Evolutionary conservation across 106 monocot species (phyloP).

Genomic region (Apostasia ramifera): DNA sequence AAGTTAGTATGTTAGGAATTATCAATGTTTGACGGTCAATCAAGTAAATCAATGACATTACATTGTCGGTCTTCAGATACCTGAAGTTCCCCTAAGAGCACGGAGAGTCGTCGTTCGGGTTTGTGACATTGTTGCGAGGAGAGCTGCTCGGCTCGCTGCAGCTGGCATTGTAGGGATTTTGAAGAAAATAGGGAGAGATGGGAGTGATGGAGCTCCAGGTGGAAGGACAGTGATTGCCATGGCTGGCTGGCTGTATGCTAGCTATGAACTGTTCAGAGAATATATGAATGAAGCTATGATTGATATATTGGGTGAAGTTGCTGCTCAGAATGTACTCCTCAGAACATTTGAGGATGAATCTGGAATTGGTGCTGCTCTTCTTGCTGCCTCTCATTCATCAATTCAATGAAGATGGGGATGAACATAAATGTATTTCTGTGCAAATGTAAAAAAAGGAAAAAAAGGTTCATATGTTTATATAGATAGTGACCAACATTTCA

Average conservation of each 20-base stretch:
- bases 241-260: slow-evolving; percentile 53
- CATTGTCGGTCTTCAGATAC: slow-evolving; percentile 22
- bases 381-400: slow-evolving; percentile 54
- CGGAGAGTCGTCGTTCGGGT: slow-evolving; percentile 60
- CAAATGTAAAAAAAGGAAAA: slow-evolving; percentile 26
- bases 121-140: slow-evolving; percentile 57
- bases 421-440: slow-evolving; percentile 15
- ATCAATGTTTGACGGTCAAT: too few relatives aligned
- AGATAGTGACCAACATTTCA: too few relatives aligned
- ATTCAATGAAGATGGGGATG: slow-evolving; percentile 17
- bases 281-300: slow-evolving; percentile 63
- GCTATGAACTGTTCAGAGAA: slow-evolving; percentile 54
- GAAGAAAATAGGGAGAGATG: slow-evolving; percentile 76
- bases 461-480: too few relatives aligned
- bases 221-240: slow-evolving; percentile 65
- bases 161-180: slow-evolving; percentile 81
- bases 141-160: slow-evolving; percentile 72
- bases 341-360: slow-evolving; percentile 53
- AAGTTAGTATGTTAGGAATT: too few relatives aligned
- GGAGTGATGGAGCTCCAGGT: slow-evolving; percentile 33
- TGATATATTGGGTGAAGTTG: slow-evolving; percentile 66
- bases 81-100: slow-evolving; percentile 40
- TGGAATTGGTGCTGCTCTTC: slow-evolving; percentile 65
- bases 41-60: too few relatives aligned
- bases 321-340: slow-evolving; percentile 50